Evolutionary conservation across 169 alveolate genomes (phyloP), one percentile per base, ranked within the genome.

Genomic region (Fabrea salina): DNA sequence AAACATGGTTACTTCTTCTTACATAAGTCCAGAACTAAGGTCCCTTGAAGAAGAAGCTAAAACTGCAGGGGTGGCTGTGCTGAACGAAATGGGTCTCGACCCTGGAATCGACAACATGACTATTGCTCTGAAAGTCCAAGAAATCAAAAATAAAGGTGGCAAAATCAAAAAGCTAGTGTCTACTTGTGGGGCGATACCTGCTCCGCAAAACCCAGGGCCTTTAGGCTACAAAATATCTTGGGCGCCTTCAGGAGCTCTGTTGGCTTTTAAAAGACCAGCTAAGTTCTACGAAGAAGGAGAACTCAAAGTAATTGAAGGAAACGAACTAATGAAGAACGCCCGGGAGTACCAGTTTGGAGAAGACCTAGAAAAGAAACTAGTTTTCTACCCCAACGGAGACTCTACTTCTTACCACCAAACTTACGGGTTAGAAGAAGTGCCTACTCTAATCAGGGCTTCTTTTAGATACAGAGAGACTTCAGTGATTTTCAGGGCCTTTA

Each of bases 121-220:
- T 37, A 83, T 88, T 27, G 75, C 83, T 80, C 8, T 8, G 1
- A 86, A 86, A 47, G 76, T 83, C 0, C 44, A 39, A n/a, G 87
- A 83, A 49, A 78, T 80, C 11, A 71, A 70, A 22, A 76, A 44
- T 0, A 41, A 30, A 22, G 87, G 86, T 3, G 82, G 71, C 7
- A 83, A 86, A 54, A 53, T 86, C 4, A 64, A 57, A 0, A 44
- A 66, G 7, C 83, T 82, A 61, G 89, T 83, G 67, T 59, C 83
- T 39, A 82, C 83, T 75, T 86, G 92, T 75, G 92, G 92, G 40
- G 92, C 85, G 4, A 81, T 86, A 5, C 92, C 92, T n/a, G 87
- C 86, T 16, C 87, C 92, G 32, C 88, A 86, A 51, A 72, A 79
- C 35, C 82, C 79, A 37, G 79, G 83, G 37, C 88, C 86, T 7